Percentiles rank a stretch among this genome's conserved stretches.
These are phyloP conservation scores for Talaromyces marneffei DNA, from an alignment of 2,329 filamentous ascomycete genomes.

Conservation along the genomic window DNA sequence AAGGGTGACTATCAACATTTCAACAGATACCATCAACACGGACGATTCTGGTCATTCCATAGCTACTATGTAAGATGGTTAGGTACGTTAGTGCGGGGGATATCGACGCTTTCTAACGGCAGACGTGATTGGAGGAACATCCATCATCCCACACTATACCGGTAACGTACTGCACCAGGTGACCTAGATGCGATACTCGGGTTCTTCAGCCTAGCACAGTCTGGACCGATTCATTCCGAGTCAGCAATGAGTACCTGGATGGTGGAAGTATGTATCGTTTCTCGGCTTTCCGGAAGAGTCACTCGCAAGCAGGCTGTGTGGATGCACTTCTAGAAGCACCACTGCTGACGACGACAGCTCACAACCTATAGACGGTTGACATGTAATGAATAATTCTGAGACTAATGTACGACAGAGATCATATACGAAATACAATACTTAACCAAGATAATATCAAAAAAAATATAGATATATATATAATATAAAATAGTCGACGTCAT, in stretches of 20 bases:
- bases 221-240: slow-evolving; percentile 1
- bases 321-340: not conserved
- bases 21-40: not conserved
- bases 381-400: not conserved
- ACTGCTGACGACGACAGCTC: not conserved
- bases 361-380: not conserved
- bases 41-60: not conserved
- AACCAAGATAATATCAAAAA: not conserved
- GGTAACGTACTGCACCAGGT: not conserved
- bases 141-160: not conserved
- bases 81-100: slow-evolving; percentile 4
- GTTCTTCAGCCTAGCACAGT: not conserved
- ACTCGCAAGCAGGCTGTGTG: not conserved
- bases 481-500: slow-evolving; percentile 6
- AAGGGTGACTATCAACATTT: not conserved
- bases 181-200: not conserved
- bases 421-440: not conserved
- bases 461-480: too few species aligned
- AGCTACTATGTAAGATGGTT: too few species aligned
- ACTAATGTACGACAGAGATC: not conserved
- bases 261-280: not conserved
- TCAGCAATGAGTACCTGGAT: not conserved
- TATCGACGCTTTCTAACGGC: not conserved
- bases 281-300: not conserved
- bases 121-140: slow-evolving; percentile 4